Evolutionary conservation across 2,329 filamentous ascomycete species (phyloP).

Genomic region (Fusarium concolor): DNA sequence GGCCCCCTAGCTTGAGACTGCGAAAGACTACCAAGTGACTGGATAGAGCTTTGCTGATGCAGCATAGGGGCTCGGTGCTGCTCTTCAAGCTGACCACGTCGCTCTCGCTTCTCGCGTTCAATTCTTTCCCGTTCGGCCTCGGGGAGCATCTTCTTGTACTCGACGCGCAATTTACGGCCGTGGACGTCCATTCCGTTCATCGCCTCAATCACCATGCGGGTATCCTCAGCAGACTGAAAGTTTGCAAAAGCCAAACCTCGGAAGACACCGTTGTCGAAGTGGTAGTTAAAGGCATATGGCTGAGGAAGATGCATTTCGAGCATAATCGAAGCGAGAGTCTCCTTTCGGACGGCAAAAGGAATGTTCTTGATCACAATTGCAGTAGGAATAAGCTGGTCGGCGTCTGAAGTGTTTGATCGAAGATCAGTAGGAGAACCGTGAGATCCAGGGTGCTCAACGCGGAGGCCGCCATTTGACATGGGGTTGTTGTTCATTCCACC

Average conservation of each 20-base stretch:
- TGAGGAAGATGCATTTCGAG: slow-evolving; percentile 92
- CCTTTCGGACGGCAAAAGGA: slow-evolving; percentile 97
- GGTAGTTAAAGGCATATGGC: slow-evolving; percentile 99
- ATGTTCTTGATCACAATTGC: slow-evolving; percentile 99
- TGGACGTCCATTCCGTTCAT: slow-evolving; percentile 98
- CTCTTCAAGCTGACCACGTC: slow-evolving; percentile 94
- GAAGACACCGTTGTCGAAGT: slow-evolving; percentile 98
- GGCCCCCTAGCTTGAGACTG: slow-evolving; percentile 67
- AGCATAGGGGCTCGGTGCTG: slow-evolving; percentile 86
- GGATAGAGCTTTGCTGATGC: slow-evolving; percentile 87
- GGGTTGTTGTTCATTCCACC: slow-evolving; percentile 52
- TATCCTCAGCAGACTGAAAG: slow-evolving; percentile 96
- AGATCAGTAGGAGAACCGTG: slow-evolving; percentile 56
- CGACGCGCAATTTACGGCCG: slow-evolving; percentile 91
- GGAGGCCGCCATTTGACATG: slow-evolving; percentile 56
- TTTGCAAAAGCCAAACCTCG: slow-evolving; percentile 96
- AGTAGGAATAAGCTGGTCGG: slow-evolving; percentile 94
- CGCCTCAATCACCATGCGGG: slow-evolving; percentile 87
- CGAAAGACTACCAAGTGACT: slow-evolving; percentile 76
- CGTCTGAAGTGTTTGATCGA: slow-evolving; percentile 61
- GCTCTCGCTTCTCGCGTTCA: slow-evolving; percentile 95
- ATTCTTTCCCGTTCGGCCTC: slow-evolving; percentile 94
- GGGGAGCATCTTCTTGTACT: slow-evolving; percentile 99
- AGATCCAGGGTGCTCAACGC: slow-evolving; percentile 56
- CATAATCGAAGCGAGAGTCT: slow-evolving; percentile 93